Base-by-base conservation (phyloP, 108 stramenopile genomes). In the Epipyxis sp. region DNA sequence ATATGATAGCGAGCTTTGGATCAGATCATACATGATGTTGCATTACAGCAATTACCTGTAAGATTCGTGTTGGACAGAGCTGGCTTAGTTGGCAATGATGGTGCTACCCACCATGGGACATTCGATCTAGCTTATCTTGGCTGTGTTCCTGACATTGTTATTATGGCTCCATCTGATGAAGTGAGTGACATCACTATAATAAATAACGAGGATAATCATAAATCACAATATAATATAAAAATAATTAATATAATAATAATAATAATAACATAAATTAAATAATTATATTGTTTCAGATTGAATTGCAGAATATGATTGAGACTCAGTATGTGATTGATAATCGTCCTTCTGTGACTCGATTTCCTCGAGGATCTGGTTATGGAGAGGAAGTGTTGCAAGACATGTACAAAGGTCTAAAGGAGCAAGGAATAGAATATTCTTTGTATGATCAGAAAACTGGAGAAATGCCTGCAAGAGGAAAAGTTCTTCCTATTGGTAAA, bases 11-110 rank as follows among this genome's bases (percentile, higher is more conserved):
- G 96, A 59, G 96, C 93, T 0, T 97, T 94, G 82, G 96, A 97
- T 86, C 94, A 97, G 88, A 92, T 97, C 25, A 89, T 95, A 35
- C 96, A 97, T 83, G 96, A 97, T 85, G 96, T 95, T 46, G 94
- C 93, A 1, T 89, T 95, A 72, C 96, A 97, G 84, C 94, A 97
- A 76, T 83, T 97, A 40, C 96, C 96, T 27, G 96, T 97, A 13
- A 85, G 96, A 57, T 86, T 97, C 88, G 94, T 97, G 59, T 82
- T 97, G 54, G 96, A 97, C 76, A 87, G 96, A 13, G 96, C 93
- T 3, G 96, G 96, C 34, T 88, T 97, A 42, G 96, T 97, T 3
- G 96, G 96, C 59, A 97, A 97, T 78, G 96, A 95, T 81, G 96
- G 96, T 16, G 94, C 96, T 2, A 97, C 96, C 0, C 96, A 97